phyloP scores from a whole-genome alignment of 2,329 filamentous ascomycete species.

The Diaporthe velutina region DNA sequence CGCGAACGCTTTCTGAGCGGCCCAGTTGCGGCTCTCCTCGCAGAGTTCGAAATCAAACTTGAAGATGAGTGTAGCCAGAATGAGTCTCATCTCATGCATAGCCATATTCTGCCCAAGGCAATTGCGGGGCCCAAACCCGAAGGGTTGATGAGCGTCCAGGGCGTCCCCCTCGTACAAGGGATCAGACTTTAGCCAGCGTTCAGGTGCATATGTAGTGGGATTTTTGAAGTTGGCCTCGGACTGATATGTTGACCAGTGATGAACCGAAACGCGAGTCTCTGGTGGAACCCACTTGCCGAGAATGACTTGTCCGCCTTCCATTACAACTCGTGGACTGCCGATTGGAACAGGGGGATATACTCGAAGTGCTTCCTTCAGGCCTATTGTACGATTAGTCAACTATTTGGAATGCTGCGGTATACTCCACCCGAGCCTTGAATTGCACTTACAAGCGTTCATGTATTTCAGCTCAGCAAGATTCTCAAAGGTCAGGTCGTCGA shows the following conservation, averaged over 20 bases:
- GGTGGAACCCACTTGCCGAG: constrained; percentile 20
- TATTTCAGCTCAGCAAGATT: constrained; percentile 42
- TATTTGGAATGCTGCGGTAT: no score
- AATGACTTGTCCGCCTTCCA: constrained; percentile 43
- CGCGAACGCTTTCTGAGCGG: constrained; percentile 6
- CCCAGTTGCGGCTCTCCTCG: constrained; percentile 18
- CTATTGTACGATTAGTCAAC: background rate
- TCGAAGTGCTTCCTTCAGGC: constrained; percentile 44
- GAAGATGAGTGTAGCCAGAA: constrained; percentile 23
- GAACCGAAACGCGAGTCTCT: constrained; percentile 31
- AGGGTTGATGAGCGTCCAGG: constrained; percentile 13
- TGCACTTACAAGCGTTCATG: constrained; percentile 43
- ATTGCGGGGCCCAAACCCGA: constrained; percentile 17
- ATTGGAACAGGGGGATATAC: constrained; percentile 44
- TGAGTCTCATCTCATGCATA: constrained; percentile 32
- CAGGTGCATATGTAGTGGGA: constrained; percentile 4
- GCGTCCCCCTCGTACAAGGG: background rate
- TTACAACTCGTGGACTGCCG: constrained; percentile 41
- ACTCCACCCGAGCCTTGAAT: no score
- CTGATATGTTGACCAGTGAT: constrained; percentile 32
- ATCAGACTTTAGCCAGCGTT: constrained; percentile 23
- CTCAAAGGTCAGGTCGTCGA: constrained; percentile 47
- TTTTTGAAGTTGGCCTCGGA: constrained; percentile 28
- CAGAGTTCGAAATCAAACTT: constrained; percentile 26
- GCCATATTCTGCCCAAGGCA: constrained; percentile 33